Base-by-base conservation (phyloP, 2,329 filamentous ascomycete genomes). In the Curvularia sp. region DNA sequence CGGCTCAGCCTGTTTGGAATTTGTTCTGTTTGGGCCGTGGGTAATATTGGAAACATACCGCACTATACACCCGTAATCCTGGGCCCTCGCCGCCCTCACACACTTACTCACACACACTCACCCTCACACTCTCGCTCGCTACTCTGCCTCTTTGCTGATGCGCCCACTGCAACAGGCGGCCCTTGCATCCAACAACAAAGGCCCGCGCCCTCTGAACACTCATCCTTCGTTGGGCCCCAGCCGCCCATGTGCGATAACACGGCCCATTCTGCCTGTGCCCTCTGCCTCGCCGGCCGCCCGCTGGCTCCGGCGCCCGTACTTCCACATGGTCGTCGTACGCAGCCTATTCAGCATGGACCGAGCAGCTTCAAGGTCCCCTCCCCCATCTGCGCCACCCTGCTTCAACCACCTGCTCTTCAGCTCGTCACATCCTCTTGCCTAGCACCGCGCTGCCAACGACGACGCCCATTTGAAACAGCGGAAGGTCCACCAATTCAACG, bases 401-500 rank as follows among this genome's bases (percentile, higher is more conserved):
- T 24, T 44, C 56, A 47, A 26, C 42, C 10, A 18, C 10, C 3
- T 31, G 3, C 9, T 33, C 13, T 33, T 33, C 31, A 33, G 31
- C 31, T 33, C 31, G 31, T 33, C 31, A 15, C 31, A 15, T 55
- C 43, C 58, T 58, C 39, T 50, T 65, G 24, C 59, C 33, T 53
- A 41, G 31, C 31, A 33, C 13, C 3, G 31, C 13, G 31, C 31
- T 33, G 31, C 5, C 31, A 13, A 13, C 2, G 10, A 33, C 31
- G 31, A 33, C 31, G 31, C 60, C 65, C 65, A 58, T 69, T 62
- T 64, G 64, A 66, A 68, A 70, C 67, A 66, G 58, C 62, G 59
- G 58, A 57, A 69, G 64, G 64, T 63, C 61, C 61, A 65, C 67
- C 64, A 60, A 70, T 60, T 61, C 68, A 75, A 75, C 71, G 70